These are phyloP conservation scores for Medicago lupulina DNA, from an alignment of 306 rosid species.

Conservation along the genomic window DNA sequence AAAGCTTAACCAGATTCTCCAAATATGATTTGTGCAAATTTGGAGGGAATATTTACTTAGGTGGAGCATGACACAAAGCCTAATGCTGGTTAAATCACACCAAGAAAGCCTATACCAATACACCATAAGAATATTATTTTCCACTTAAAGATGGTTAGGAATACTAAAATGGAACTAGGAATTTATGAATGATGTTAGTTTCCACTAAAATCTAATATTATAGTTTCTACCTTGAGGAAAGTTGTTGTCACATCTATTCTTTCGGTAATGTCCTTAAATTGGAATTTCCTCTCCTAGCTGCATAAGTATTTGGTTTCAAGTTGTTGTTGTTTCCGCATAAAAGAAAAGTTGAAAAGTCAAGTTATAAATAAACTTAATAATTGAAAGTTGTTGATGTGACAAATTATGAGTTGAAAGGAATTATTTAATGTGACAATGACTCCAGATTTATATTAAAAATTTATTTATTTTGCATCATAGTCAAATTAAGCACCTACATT, in stretches of 20 bases:
- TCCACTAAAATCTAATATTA: neutral
- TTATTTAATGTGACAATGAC: no score
- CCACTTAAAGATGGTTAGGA: neutral
- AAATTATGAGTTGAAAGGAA: neutral
- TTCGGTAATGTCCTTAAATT: neutral
- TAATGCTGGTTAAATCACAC: neutral
- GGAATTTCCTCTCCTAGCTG: neutral
- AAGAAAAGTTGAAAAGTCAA: neutral
- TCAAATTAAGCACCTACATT: no score
- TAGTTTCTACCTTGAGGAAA: neutral
- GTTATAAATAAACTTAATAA: no score
- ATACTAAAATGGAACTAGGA: neutral
- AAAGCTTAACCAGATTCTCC: neutral
- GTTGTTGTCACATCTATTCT: neutral
- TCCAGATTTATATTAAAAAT: no score
- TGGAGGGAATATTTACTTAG: neutral
- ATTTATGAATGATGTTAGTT: neutral
- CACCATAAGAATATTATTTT: neutral
- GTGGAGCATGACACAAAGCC: neutral
- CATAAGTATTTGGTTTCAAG: neutral
- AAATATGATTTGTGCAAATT: slow-evolving; percentile 9
- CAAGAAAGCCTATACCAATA: neutral
- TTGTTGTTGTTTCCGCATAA: neutral
- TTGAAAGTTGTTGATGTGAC: no score
- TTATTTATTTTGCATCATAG: no score